Conservation (phyloP, 2,329 filamentous ascomycete genomes). For the Helicocarpus griseus region DNA sequence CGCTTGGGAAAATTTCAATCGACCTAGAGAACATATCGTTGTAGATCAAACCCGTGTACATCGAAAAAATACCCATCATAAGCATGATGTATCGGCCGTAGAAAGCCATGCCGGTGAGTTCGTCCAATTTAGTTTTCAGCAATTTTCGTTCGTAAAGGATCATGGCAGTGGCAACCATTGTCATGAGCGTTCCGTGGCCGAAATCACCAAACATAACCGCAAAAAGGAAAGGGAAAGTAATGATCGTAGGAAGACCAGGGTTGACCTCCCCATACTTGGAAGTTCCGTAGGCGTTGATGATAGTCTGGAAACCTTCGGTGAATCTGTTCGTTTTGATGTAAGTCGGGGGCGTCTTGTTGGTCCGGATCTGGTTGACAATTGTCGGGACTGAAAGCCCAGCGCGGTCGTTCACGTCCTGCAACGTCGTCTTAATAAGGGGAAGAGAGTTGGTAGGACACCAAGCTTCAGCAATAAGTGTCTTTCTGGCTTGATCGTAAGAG, state of each 20-base stretch:
- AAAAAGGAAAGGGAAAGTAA: conserved; percentile 99
- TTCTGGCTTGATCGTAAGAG: conserved; percentile 89
- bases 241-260: conserved; percentile 84
- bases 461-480: conserved; percentile 93
- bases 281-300: conserved; percentile 96
- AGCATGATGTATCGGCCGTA: conserved; percentile 98
- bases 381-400: conserved; percentile 95
- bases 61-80: conserved; percentile 94
- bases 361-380: conserved; percentile 95
- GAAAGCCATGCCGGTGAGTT: conserved; percentile 96
- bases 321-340: conserved; percentile 99
- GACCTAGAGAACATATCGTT: conserved; percentile 96
- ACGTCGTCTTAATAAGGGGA: conserved; percentile 76
- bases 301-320: conserved; percentile 95
- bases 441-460: conserved; percentile 94
- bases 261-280: conserved; percentile 97
- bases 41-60: conserved; percentile 95
- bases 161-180: conserved; percentile 74
- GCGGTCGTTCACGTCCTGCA: conserved; percentile 93
- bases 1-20: conserved; percentile 76
- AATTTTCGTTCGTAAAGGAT: conserved; percentile 93
- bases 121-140: conserved; percentile 77
- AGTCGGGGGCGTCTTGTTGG: conserved; percentile 93
- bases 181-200: conserved; percentile 86
- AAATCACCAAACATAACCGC: conserved; percentile 99